phyloP scores from a whole-genome alignment of 371 early-diverging fungal genomes.

The Haplosporangium sp. region DNA sequence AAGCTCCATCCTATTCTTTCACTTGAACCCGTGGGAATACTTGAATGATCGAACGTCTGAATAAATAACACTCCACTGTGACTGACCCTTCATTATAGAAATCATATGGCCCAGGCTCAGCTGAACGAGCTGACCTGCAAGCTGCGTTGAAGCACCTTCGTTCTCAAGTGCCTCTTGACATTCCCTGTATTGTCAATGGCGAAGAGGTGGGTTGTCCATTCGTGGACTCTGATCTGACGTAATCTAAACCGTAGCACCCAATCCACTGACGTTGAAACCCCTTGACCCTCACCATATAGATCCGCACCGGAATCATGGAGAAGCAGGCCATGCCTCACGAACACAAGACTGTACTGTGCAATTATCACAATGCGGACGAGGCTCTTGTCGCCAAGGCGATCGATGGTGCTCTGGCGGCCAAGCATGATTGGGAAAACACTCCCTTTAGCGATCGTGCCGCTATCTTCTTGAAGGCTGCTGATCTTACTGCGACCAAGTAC shows the following conservation, averaged over 20 bases:
- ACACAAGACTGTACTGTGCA: slow-evolving; percentile 81
- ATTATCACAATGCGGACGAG: slow-evolving; percentile 85
- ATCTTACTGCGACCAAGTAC: slow-evolving; percentile 89
- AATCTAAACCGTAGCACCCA: no score
- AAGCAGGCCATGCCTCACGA: slow-evolving; percentile 86
- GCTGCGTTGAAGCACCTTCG: slow-evolving; percentile 82
- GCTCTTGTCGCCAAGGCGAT: slow-evolving; percentile 84
- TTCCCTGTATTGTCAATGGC: slow-evolving; percentile 90
- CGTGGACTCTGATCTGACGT: no score
- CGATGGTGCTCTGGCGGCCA: slow-evolving; percentile 87
- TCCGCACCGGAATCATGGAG: slow-evolving; percentile 69
- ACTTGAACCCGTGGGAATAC: no score
- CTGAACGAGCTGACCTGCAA: slow-evolving; percentile 78
- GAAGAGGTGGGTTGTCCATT: slow-evolving; percentile 66
- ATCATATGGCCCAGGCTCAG: slow-evolving; percentile 83
- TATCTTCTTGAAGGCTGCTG: slow-evolving; percentile 97
- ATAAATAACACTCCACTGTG: background rate
- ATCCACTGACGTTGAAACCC: no score
- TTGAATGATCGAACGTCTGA: no score
- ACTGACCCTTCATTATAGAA: slow-evolving; percentile 54
- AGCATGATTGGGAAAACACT: slow-evolving; percentile 89
- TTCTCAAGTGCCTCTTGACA: slow-evolving; percentile 73
- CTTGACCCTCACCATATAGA: no score
- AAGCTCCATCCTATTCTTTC: no score
- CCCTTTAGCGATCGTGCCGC: slow-evolving; percentile 94